Evolutionary conservation across 805 yeast species (phyloP).

Genomic region (Tetrapisispora iriomotensis): DNA sequence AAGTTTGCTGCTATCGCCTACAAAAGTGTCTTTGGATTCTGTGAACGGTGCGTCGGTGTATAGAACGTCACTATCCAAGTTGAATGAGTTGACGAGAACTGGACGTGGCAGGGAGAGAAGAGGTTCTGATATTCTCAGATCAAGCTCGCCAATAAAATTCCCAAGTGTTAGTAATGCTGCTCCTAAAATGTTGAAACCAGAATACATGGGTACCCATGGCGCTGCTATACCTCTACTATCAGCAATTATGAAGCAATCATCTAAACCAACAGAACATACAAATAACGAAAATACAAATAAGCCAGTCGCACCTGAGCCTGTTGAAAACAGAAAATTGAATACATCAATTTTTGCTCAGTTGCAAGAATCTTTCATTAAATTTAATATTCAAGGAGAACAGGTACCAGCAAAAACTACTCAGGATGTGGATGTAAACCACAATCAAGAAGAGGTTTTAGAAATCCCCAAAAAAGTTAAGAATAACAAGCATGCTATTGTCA

Average conservation of each 20-base stretch:
- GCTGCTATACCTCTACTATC: conserved; percentile 17
- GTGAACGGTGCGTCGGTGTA: conserved; percentile 7
- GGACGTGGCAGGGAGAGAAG: conserved; percentile 15
- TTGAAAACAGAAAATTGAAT: conserved; percentile 1
- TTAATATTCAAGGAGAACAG: background rate
- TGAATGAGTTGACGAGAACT: conserved; percentile 18
- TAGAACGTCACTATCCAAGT: conserved; percentile 27
- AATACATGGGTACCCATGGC: conserved; percentile 8
- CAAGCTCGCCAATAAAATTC: conserved; percentile 22
- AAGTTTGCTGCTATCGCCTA: conserved; percentile 19
- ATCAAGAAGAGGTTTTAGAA: background rate
- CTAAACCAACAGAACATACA: background rate
- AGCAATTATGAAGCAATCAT: conserved; percentile 12
- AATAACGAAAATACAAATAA: background rate
- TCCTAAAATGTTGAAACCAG: conserved; percentile 26
- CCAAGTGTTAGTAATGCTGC: conserved; percentile 8
- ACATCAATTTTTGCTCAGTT: conserved; percentile 2
- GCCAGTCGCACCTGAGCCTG: background rate
- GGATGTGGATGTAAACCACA: background rate
- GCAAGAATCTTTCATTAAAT: background rate
- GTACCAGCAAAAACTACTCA: background rate
- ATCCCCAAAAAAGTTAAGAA: background rate
- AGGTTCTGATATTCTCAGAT: conserved; percentile 20
- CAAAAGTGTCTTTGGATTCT: conserved; percentile 21
- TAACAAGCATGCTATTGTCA: background rate